Percentiles rank a stretch among this genome's conserved stretches.
Conservation (phyloP, 2,329 filamentous ascomycete species). For the Colletotrichum agaves region DNA sequence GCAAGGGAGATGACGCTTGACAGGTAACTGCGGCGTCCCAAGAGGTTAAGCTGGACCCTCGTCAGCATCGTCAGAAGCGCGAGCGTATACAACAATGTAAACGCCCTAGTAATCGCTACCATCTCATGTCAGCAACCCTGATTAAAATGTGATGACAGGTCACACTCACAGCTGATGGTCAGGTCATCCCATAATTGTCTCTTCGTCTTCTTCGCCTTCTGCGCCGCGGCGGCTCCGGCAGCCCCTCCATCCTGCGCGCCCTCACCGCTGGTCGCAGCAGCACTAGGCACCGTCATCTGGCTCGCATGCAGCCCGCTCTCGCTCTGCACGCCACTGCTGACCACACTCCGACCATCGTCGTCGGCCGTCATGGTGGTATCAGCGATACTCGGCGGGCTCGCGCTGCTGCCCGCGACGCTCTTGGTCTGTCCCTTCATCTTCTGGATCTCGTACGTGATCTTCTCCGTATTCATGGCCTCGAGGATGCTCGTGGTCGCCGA, state of each 20-base stretch:
- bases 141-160: neutral
- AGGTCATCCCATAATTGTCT: conserved; percentile 96
- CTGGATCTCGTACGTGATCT: conserved; percentile 92
- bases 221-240: conserved; percentile 42
- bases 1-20: conserved; percentile 94
- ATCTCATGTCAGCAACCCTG: conserved; percentile 13
- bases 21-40: conserved; percentile 93
- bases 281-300: conserved; percentile 71
- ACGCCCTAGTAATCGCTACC: conserved; percentile 86
- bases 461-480: conserved; percentile 88
- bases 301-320: conserved; percentile 87
- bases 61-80: conserved; percentile 91
- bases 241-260: conserved; percentile 37
- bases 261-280: conserved; percentile 53
- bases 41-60: conserved; percentile 94
- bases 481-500: conserved; percentile 92
- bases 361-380: conserved; percentile 78
- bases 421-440: conserved; percentile 76
- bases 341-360: conserved; percentile 82
- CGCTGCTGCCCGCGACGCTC: conserved; percentile 61
- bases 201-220: conserved; percentile 79
- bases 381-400: conserved; percentile 69
- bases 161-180: conserved; percentile 85
- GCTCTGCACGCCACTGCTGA: conserved; percentile 73
- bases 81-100: conserved; percentile 92